Percentiles rank a stretch among this genome's conserved stretches.
Evolutionary conservation across 1,139 yeast species (phyloP).

Genomic region (Taphrina deformans): DNA sequence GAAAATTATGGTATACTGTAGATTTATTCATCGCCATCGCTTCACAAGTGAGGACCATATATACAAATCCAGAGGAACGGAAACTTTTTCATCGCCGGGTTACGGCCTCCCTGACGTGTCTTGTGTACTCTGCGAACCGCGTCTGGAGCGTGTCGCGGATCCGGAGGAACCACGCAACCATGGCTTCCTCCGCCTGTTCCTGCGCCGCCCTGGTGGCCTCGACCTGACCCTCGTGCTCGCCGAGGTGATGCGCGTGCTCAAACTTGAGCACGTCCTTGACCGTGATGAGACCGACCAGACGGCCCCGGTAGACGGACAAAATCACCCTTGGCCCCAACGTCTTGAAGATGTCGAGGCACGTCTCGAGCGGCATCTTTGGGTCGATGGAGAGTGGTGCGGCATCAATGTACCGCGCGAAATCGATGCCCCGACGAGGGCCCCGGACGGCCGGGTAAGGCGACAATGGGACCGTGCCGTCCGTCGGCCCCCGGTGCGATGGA

Average conservation of each 20-base stretch:
- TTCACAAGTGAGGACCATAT: not conserved
- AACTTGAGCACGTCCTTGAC: slow-evolving; percentile 67
- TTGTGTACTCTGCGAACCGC: not conserved
- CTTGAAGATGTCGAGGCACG: slow-evolving; percentile 66
- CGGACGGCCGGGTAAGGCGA: not conserved
- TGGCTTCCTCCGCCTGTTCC: not conserved
- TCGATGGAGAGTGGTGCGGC: slow-evolving; percentile 65
- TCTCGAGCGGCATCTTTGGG: slow-evolving; percentile 58
- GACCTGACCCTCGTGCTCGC: not conserved
- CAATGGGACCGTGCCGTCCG: slow-evolving; percentile 3
- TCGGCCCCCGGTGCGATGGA: not conserved
- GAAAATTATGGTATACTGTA: not conserved
- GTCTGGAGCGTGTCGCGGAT: not conserved
- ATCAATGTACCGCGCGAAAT: slow-evolving; percentile 55
- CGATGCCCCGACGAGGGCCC: slow-evolving; percentile 34
- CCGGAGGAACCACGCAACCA: not conserved
- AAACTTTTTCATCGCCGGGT: not conserved
- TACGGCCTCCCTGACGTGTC: slow-evolving; percentile 1
- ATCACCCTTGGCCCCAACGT: slow-evolving; percentile 79
- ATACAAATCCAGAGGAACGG: not conserved
- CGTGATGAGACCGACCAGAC: slow-evolving; percentile 61
- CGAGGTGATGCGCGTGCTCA: slow-evolving; percentile 20
- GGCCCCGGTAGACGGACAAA: slow-evolving; percentile 59
- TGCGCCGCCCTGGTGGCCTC: not conserved
- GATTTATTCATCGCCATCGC: not conserved